Evolutionary conservation across 1,284 basidiomycete species (phyloP), one percentile per base, ranked within the genome.

Genomic region (Sparassis latifolia): DNA sequence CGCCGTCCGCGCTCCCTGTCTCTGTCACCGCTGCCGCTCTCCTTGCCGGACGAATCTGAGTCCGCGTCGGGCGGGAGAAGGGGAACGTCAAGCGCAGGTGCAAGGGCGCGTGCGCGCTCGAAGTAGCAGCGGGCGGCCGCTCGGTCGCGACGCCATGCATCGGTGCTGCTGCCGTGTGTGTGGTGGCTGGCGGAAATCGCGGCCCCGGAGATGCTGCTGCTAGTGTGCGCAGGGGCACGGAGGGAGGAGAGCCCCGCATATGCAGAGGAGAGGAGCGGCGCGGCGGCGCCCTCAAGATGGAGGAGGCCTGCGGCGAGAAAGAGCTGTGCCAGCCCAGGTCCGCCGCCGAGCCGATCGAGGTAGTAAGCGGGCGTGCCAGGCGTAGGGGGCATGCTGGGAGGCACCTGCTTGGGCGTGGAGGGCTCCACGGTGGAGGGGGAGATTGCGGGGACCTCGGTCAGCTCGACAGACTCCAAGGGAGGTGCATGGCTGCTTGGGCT

Each of bases 221-320:
- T 51, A 3, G 47, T 33, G 33, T 10, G 10, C 69, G 44, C 69
- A 67, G 81, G 78, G 37, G 82, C 71, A 40, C 87, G 80, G 53
- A 89, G 79, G 5, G 87, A 88, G 2, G 86, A 84, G 27, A 89
- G 73, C 33, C 84, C 84, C 4, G 84, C 79, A 58, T 82, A 83
- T 0, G 86, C 84, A 3, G 84, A 78, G 5, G 82, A 75, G 33
- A 88, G 76, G 32, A 89, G 72, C 10, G 73, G 70, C 0, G 80
- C 75, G 10, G 87, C 86, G 10, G 82, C 76, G 9, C 87, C 86
- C 65, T 89, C 87, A 10, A 89, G 72, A 60, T 89, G 79, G 30
- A 89, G 75, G 30, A 88, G 71, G 3, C 87, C 87, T 3, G 84
- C 84, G 64, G 87, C 84, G 5, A 86, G 69, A 65, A 86, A 89